These are phyloP conservation scores for Cucurbita moschata DNA, from an alignment of 306 rosid genomes.

Conservation along the genomic window DNA sequence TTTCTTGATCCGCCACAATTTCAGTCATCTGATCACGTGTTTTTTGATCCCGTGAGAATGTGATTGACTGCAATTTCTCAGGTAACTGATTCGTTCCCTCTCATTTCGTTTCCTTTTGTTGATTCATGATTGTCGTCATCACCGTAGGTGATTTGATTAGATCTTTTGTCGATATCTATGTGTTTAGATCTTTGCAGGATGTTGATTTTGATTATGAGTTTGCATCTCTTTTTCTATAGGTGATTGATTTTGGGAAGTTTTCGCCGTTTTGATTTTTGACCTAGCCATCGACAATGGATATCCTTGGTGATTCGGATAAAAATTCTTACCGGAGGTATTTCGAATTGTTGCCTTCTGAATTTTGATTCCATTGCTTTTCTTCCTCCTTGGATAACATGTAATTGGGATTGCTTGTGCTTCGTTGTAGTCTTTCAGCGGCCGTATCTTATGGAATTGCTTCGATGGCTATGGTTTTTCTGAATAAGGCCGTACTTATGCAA, in stretches of 20 bases:
- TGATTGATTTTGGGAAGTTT: neutral
- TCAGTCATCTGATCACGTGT: neutral
- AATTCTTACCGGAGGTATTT: conserved; percentile 31
- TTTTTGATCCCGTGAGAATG: neutral
- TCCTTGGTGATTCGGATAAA: conserved; percentile 37
- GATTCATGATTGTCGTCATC: neutral
- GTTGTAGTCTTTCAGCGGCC: conserved; percentile 61
- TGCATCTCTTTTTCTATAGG: neutral
- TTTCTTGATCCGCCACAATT: neutral
- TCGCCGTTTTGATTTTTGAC: neutral
- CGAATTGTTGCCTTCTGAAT: neutral
- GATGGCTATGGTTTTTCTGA: conserved; percentile 95
- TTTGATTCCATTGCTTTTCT: neutral
- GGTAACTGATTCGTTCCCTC: neutral
- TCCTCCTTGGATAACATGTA: neutral
- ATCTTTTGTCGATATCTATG: neutral
- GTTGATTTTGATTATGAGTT: neutral
- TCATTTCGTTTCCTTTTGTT: neutral
- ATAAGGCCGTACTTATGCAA: conserved; percentile 88
- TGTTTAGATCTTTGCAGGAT: neutral
- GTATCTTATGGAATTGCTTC: conserved; percentile 80
- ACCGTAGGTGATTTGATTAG: neutral
- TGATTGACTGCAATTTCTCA: neutral
- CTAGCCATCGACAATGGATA: conserved; percentile 38
- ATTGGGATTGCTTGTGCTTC: conserved; percentile 7